A percentile compares a stretch with the other conserved stretches of the same genome.
These are phyloP conservation scores for Neospora caninum DNA, from an alignment of 169 alveolate genomes.

Conservation along the genomic window DNA sequence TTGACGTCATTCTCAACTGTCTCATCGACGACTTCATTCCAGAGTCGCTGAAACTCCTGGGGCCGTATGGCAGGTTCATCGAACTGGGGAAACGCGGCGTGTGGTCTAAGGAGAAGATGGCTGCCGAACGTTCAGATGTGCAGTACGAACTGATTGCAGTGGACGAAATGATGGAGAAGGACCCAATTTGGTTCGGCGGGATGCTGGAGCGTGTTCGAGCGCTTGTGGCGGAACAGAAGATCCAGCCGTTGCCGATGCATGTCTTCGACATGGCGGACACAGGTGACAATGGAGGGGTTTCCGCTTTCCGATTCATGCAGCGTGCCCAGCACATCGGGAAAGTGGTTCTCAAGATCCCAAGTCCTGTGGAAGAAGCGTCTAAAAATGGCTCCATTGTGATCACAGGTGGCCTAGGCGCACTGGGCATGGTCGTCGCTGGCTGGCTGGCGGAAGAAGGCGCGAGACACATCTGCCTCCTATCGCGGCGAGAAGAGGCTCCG, in stretches of 20 bases:
- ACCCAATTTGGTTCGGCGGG: constrained; percentile 73
- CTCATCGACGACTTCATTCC: constrained; percentile 72
- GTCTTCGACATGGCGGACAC: constrained; percentile 62
- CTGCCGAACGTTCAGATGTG: constrained; percentile 70
- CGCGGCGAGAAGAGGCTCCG: constrained; percentile 51
- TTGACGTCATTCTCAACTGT: constrained; percentile 77
- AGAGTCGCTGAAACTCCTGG: constrained; percentile 71
- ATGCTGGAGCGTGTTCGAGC: constrained; percentile 69
- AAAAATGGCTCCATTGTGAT: constrained; percentile 44
- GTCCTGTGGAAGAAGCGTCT: not conserved
- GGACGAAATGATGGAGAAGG: constrained; percentile 75
- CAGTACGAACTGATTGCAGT: constrained; percentile 69
- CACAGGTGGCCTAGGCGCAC: constrained; percentile 71
- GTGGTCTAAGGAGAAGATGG: constrained; percentile 69
- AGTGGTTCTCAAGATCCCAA: constrained; percentile 45
- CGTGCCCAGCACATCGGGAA: constrained; percentile 73
- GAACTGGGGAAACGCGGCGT: constrained; percentile 80
- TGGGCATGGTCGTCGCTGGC: constrained; percentile 70
- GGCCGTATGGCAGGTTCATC: constrained; percentile 78
- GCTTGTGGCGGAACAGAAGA: constrained; percentile 49
- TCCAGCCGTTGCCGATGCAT: constrained; percentile 65
- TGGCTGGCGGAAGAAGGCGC: constrained; percentile 78
- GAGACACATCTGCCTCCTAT: constrained; percentile 67
- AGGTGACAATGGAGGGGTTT: constrained; percentile 65
- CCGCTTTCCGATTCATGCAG: constrained; percentile 73